These are phyloP conservation scores for Clavispora fructus DNA, from an alignment of 805 yeast species.

Conservation along the genomic window DNA sequence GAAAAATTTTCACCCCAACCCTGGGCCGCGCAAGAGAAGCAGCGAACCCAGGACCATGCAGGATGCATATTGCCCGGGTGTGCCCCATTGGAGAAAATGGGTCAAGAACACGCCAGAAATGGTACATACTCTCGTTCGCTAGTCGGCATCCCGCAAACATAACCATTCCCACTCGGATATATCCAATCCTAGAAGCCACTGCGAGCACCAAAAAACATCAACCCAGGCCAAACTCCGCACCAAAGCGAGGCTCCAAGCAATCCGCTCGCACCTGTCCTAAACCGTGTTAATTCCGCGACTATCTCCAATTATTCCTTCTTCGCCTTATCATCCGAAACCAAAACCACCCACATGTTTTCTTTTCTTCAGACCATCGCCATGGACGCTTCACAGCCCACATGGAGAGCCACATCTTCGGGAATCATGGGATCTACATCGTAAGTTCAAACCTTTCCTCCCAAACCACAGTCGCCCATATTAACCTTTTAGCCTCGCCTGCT, in stretches of 20 bases:
- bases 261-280: not conserved
- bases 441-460: constrained; percentile 11
- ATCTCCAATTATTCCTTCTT: not conserved
- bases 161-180: too few relatives aligned
- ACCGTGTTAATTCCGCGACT: not conserved
- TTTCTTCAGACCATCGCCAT: not conserved
- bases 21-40: not conserved
- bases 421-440: constrained; percentile 62
- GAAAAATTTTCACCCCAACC: not conserved
- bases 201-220: not conserved
- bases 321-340: not conserved
- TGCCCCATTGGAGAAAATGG: not conserved
- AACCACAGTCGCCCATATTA: constrained; percentile 2
- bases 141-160: too few relatives aligned
- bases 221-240: not conserved
- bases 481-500: constrained; percentile 55
- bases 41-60: not conserved
- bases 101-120: too few relatives aligned
- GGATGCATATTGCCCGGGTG: not conserved
- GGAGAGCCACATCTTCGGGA: constrained; percentile 49
- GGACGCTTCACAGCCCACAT: constrained; percentile 1
- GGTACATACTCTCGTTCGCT: too few relatives aligned
- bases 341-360: constrained; percentile 2
- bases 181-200: too few relatives aligned
- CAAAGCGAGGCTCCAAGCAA: not conserved